These are phyloP conservation scores for Medicago lupulina DNA, from an alignment of 306 rosid genomes.

Conservation along the genomic window DNA sequence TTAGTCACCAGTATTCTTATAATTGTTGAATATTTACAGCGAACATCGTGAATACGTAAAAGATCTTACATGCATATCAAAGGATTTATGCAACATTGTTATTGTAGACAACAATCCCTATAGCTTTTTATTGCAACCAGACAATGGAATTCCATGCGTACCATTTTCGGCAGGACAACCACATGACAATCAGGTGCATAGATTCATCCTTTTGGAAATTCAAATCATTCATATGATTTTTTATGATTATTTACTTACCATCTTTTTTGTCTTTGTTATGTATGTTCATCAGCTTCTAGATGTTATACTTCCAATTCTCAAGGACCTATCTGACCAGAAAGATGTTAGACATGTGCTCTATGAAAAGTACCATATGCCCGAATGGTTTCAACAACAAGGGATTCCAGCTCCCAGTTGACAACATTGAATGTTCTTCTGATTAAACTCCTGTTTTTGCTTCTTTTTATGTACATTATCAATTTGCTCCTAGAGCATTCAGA, in stretches of 20 bases:
- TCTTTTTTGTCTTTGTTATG: slow-evolving; percentile 28
- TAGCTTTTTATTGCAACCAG: slow-evolving; percentile 88
- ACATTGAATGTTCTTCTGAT: slow-evolving; percentile 26
- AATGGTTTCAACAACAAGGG: slow-evolving; percentile 90
- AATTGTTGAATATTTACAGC: slow-evolving; percentile 50
- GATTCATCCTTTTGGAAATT: slow-evolving; percentile 1
- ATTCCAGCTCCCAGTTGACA: slow-evolving; percentile 58
- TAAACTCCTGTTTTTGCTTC: background rate
- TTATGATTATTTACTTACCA: slow-evolving; percentile 33
- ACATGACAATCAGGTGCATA: slow-evolving; percentile 79
- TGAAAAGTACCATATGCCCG: slow-evolving; percentile 79
- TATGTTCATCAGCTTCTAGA: slow-evolving; percentile 70
- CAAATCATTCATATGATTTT: slow-evolving; percentile 18
- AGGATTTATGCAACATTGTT: slow-evolving; percentile 70
- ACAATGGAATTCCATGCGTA: slow-evolving; percentile 87
- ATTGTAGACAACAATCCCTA: slow-evolving; percentile 88
- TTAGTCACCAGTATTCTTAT: slow-evolving; percentile 22
- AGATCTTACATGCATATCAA: slow-evolving; percentile 70
- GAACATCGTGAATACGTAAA: slow-evolving; percentile 82
- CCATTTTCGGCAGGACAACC: slow-evolving; percentile 83
- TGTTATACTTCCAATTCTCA: slow-evolving; percentile 87
- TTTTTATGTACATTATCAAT: too few relatives aligned
- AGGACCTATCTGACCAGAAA: slow-evolving; percentile 62
- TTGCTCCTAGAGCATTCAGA: slow-evolving; percentile 27
- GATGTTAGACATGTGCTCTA: slow-evolving; percentile 77